Conservation (phyloP, 2,329 filamentous ascomycete genomes). For the Verticillium alfalfae region DNA sequence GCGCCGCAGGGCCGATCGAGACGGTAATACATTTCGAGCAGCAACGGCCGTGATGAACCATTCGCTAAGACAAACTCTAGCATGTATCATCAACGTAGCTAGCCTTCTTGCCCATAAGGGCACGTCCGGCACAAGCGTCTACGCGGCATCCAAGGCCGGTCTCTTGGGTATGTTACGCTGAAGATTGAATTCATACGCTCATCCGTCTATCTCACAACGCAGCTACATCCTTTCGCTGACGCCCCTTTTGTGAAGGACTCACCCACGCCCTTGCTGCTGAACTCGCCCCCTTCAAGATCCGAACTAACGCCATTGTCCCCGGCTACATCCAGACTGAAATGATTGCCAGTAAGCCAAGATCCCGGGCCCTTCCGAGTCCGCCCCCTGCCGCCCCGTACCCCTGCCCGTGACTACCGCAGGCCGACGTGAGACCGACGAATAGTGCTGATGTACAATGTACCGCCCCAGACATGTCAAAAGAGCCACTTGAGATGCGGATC, state of each 20-base stretch:
- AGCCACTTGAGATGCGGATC: constrained; percentile 17
- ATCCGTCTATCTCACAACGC: background rate
- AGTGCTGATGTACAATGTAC: constrained; percentile 31
- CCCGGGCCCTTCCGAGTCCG: background rate
- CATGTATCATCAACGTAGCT: constrained; percentile 76
- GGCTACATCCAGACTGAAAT: constrained; percentile 81
- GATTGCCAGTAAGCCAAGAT: constrained; percentile 58
- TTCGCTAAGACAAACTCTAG: constrained; percentile 20
- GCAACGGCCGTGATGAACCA: background rate
- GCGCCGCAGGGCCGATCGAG: constrained; percentile 14
- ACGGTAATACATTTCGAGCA: constrained; percentile 13
- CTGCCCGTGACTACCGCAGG: background rate
- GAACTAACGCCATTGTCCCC: constrained; percentile 76
- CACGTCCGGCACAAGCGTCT: constrained; percentile 65
- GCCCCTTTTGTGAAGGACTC: constrained; percentile 42
- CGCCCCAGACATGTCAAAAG: constrained; percentile 14
- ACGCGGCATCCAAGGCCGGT: constrained; percentile 77
- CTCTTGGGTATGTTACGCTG: constrained; percentile 52
- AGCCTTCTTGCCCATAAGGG: constrained; percentile 68
- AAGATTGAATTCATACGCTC: constrained; percentile 5
- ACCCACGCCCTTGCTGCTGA: constrained; percentile 63
- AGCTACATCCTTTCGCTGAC: background rate
- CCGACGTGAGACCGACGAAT: background rate
- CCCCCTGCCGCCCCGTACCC: background rate
- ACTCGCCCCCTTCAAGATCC: constrained; percentile 53